Conservation (phyloP, 2,329 filamentous ascomycete genomes). For the Penicillium sumatraense region DNA sequence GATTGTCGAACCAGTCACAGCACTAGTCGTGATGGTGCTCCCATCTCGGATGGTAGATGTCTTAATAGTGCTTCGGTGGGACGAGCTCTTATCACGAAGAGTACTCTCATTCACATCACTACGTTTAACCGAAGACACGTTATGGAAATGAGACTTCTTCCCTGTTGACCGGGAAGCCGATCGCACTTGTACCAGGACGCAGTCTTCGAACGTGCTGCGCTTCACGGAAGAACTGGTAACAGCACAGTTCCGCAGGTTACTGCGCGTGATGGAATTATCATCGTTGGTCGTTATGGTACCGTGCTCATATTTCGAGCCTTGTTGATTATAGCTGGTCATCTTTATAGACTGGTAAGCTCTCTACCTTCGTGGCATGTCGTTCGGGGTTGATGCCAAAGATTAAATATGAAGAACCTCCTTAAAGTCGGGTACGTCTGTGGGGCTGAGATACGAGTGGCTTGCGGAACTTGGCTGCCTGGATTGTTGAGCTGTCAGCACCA, state of each 20-base stretch:
- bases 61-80: conserved; percentile 15
- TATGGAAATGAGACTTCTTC: conserved; percentile 16
- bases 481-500: background rate
- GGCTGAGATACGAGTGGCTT: background rate
- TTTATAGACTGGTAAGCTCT: too few relatives aligned
- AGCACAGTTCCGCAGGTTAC: conserved; percentile 20
- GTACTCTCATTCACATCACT: conserved; percentile 21
- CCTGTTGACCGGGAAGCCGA: conserved; percentile 12
- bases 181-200: conserved; percentile 20
- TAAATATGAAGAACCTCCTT: too few relatives aligned
- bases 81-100: conserved; percentile 14
- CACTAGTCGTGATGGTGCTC: conserved; percentile 18
- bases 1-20: conserved; percentile 12
- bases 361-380: too few relatives aligned
- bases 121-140: conserved; percentile 15
- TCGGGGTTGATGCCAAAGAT: too few relatives aligned
- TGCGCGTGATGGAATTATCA: conserved; percentile 21
- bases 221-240: conserved; percentile 18
- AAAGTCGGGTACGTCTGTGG: too few relatives aligned
- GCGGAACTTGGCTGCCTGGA: background rate
- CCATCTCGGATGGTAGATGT: conserved; percentile 16
- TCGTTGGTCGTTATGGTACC: background rate
- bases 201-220: conserved; percentile 18
- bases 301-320: background rate
- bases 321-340: background rate